Evolutionary conservation across 2,329 filamentous ascomycete species (phyloP), one percentile per base, ranked within the genome.

Genomic region (Microdochium bolleyi): DNA sequence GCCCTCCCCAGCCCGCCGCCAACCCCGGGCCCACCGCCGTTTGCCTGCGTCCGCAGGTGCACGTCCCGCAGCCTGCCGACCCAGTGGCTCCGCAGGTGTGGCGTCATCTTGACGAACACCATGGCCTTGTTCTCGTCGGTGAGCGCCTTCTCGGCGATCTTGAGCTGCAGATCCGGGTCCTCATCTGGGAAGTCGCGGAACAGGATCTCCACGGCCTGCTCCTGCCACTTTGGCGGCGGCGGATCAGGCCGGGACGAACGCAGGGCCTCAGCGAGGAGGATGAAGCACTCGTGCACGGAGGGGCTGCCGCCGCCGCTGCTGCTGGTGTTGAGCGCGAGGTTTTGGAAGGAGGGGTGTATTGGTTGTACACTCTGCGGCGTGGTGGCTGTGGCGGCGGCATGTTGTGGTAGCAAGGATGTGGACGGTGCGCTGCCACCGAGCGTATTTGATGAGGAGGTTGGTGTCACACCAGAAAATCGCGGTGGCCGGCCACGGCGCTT

Each of bases 101-200:
- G 65, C 0, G 79, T 75, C 78, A 83, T 83, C 67, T 83, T 83
- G 68, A 79, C 81, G 57, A 83, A 84, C 44, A 83, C 73, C 72
- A 83, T 77, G 27, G 80, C 80, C 61, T 80, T 82, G 61, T 76
- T 78, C 56, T 82, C 76, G 57, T 82, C 77, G n/a, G 77, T 74
- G 24, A 83, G 69, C 1, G 79, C 74, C 56, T 78, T 78, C 62
- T 83, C 79, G 0, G 79, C 78, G 32, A 83, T 79, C 63, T 78
- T 80, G 38, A 83, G 69, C 67, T 83, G 80, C 53, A 83, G 61
- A 58, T 83, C 80, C 54, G 77, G 68, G 54, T 83, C 78, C 57
- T 83, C 79, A 49, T 76, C 72, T 14, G 73, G 66, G 60, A 83
- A 83, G 54, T 83, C 79, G 30, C 73, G 70, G 64, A 83, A 83